These are phyloP conservation scores for Dichotomocladium elegans DNA, from an alignment of 371 early-diverging fungal species.

Conservation along the genomic window DNA sequence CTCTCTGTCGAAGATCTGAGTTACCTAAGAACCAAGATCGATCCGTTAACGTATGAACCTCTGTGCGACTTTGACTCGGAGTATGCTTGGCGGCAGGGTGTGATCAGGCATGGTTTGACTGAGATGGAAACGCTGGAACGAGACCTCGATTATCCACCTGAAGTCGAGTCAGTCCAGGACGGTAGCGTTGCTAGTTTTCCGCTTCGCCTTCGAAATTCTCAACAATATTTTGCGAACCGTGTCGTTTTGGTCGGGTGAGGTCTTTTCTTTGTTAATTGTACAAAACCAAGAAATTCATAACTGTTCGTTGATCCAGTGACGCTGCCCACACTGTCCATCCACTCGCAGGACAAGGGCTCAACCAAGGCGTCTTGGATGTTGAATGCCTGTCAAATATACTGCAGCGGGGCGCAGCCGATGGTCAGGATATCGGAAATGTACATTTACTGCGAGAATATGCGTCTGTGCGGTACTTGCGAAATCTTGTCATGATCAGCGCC, in stretches of 20 bases:
- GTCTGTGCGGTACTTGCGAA: conserved; percentile 71
- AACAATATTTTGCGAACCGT: conserved; percentile 71
- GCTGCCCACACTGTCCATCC: conserved; percentile 97
- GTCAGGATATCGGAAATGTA: conserved; percentile 77
- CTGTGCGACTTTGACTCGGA: conserved; percentile 54
- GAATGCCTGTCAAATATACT: conserved; percentile 63
- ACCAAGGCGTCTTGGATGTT: conserved; percentile 89
- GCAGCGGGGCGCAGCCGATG: conserved; percentile 59
- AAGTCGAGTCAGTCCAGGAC: conserved; percentile 59
- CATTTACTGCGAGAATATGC: conserved; percentile 72
- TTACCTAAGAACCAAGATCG: conserved; percentile 62
- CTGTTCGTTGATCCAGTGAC: conserved; percentile 59
- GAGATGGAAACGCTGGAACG: conserved; percentile 17
- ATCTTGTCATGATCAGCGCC: conserved; percentile 81
- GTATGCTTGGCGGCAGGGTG: conserved; percentile 62
- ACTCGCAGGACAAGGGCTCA: conserved; percentile 95
- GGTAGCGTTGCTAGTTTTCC: conserved; percentile 84
- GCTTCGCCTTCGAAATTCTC: conserved; percentile 74
- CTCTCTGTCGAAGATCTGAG: conserved; percentile 70
- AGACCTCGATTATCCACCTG: conserved; percentile 54
- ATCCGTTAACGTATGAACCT: conserved; percentile 28
- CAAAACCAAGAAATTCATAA: too few species aligned
- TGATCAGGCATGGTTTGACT: conserved; percentile 26
- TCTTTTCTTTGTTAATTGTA: too few species aligned
- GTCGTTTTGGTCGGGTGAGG: conserved; percentile 83